Conservation (phyloP, 768 basidiomycete species). For the Tylopilus sp. region DNA sequence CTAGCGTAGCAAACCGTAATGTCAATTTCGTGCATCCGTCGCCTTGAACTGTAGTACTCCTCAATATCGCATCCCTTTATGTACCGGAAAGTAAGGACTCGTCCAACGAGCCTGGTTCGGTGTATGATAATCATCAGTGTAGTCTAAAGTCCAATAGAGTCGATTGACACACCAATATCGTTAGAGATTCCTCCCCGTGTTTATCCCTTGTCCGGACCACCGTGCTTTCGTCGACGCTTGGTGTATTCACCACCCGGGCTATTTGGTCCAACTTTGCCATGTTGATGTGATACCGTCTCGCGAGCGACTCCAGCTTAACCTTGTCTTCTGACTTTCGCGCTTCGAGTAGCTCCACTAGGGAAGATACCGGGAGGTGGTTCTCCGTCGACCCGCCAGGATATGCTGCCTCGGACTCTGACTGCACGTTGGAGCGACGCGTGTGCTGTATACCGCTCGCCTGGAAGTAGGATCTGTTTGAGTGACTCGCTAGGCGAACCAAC, state of each 20-base stretch:
- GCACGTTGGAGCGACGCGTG: constrained; percentile 51
- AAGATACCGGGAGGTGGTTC: constrained; percentile 54
- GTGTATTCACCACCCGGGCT: constrained; percentile 56
- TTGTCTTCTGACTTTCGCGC: constrained; percentile 49
- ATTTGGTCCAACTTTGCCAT: constrained; percentile 48
- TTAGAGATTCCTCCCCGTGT: constrained; percentile 53
- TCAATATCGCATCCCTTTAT: not conserved
- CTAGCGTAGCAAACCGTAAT: constrained; percentile 28
- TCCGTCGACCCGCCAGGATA: constrained; percentile 35
- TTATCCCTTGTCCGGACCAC: constrained; percentile 43
- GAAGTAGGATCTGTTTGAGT: not conserved
- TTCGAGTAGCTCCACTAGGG: constrained; percentile 58
- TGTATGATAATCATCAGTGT: no score
- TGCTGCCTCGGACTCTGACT: constrained; percentile 55
- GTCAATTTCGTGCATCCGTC: constrained; percentile 2
- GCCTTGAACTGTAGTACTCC: constrained; percentile 6
- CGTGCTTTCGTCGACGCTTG: constrained; percentile 52
- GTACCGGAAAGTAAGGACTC: constrained; percentile 13
- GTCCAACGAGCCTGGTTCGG: constrained; percentile 31
- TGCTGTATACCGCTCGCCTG: constrained; percentile 33
- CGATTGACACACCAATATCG: constrained; percentile 48
- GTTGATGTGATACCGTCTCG: constrained; percentile 55
- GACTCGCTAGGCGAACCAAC: not conserved
- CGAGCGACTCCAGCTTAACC: constrained; percentile 47
- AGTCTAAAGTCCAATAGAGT: no score